Evolutionary conservation across 176 grass and related monocot species (phyloP), one percentile per base, ranked within the genome.

Genomic region (Zoysia pacifica): DNA sequence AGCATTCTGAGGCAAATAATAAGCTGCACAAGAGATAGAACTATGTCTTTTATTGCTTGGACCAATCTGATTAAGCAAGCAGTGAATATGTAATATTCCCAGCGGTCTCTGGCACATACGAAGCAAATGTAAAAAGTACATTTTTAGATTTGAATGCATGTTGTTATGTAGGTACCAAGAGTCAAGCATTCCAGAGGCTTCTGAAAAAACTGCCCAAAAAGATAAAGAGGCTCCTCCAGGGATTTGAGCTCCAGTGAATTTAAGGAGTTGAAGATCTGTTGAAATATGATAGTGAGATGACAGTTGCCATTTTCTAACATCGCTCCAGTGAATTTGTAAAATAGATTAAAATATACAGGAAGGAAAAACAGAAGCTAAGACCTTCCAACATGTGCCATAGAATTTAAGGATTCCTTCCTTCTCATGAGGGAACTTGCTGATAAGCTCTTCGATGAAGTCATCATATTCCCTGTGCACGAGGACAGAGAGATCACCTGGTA

Each of bases 211-310:
- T 97, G 91, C 13, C 94, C 87, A 58, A 94, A 92, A 61, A 97
- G 87, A 65, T 97, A 97, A 11, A 97, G 70, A 16, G 94, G 94
- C 56, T 97, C 94, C 83, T 97, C 94, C 46, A 97, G 71, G 67
- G 94, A 97, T 74, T 97, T 97, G 19, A 97, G 81, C 79, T 97
- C 90, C 85, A 94, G 70, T 18, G 94, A 91, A 85, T 97, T 97
- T 78, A 97, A 73, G 37, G 94, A 85, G 82, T 91, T 92, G 78
- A 97, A 97, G 46, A 97, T 94, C 91, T 97, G 77, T 73, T 75
- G 11, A 85, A 67, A 74, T 47, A 9, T 14, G 35, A 89, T 39
- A 52, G 15, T 43, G 50, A 85, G 13, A 72, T 55, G 66, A 45
- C 19, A 11, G 9, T 2, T 62, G 38, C 46, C 38, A 68, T 12